These are phyloP conservation scores for Eucalyptus decipiens DNA, from an alignment of 345 rosid genomes.

Conservation along the genomic window DNA sequence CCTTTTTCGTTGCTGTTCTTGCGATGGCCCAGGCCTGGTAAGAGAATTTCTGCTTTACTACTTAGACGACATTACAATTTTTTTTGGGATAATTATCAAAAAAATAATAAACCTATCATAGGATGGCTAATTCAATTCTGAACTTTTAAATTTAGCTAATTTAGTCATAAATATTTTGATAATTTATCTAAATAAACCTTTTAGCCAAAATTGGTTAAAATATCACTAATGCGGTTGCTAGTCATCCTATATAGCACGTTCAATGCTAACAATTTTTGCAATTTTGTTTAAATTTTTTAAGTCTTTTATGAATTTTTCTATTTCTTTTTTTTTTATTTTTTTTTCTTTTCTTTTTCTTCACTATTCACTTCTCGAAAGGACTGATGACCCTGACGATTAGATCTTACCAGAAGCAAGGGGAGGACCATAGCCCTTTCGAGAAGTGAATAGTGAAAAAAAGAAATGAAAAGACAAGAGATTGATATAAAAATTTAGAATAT, in stretches of 20 bases:
- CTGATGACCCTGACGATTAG: accelerated
- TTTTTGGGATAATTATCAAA: accelerated
- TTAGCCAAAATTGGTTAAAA: background rate
- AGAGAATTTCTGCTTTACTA: background rate
- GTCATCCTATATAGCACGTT: accelerated
- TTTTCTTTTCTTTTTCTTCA: background rate
- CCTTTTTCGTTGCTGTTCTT: background rate
- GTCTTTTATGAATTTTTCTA: background rate
- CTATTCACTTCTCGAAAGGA: background rate
- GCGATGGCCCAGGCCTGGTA: background rate
- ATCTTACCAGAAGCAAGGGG: background rate
- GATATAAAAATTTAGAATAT: background rate
- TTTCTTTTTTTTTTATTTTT: background rate
- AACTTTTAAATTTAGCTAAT: background rate
- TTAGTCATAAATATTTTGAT: accelerated
- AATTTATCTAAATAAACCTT: background rate
- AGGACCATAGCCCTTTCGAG: background rate
- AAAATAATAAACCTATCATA: accelerated
- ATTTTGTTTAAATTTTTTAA: background rate
- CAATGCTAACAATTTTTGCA: accelerated
- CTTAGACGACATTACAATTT: background rate
- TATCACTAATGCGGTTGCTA: accelerated
- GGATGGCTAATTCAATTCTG: accelerated
- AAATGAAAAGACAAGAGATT: background rate
- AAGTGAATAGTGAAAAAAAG: background rate